A percentile compares a stretch with the other conserved stretches of the same genome.
Evolutionary conservation across 2,329 filamentous ascomycete species (phyloP).

Genomic region (Ophiostoma ips): DNA sequence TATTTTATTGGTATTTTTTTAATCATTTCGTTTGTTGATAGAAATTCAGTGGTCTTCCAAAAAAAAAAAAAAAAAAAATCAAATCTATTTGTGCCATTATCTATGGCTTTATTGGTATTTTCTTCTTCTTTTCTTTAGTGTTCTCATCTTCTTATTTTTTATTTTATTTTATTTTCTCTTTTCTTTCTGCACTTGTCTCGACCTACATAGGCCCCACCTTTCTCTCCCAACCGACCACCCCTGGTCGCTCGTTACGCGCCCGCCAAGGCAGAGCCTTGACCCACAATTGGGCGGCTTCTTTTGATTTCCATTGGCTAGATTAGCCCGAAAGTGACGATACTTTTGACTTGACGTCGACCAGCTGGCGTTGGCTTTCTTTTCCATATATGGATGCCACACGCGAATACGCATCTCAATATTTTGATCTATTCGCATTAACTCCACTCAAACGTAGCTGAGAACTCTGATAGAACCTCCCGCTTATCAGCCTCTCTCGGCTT

Average conservation of each 20-base stretch:
- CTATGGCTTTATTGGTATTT: no score
- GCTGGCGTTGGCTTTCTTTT: not conserved
- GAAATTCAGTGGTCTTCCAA: no score
- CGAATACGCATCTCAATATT: no score
- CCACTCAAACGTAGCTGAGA: no score
- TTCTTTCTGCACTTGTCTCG: not conserved
- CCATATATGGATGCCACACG: no score
- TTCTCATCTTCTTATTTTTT: not conserved
- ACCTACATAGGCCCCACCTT: not conserved
- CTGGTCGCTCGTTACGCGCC: slow-evolving; percentile 10
- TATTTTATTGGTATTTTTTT: no score
- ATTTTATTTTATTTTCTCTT: not conserved
- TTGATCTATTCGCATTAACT: no score
- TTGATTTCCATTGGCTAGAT: not conserved
- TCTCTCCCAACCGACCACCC: slow-evolving; percentile 3
- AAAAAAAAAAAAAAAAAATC: no score
- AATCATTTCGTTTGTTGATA: not conserved
- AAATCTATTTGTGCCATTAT: no score
- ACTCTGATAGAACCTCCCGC: no score
- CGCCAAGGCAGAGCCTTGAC: slow-evolving; percentile 8
- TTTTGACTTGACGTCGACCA: not conserved
- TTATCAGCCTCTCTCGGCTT: no score
- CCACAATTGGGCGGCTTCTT: not conserved
- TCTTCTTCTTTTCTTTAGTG: no score
- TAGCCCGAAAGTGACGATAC: not conserved